Conservation (phyloP, 208 protist species). For the Polymyxa betae region DNA sequence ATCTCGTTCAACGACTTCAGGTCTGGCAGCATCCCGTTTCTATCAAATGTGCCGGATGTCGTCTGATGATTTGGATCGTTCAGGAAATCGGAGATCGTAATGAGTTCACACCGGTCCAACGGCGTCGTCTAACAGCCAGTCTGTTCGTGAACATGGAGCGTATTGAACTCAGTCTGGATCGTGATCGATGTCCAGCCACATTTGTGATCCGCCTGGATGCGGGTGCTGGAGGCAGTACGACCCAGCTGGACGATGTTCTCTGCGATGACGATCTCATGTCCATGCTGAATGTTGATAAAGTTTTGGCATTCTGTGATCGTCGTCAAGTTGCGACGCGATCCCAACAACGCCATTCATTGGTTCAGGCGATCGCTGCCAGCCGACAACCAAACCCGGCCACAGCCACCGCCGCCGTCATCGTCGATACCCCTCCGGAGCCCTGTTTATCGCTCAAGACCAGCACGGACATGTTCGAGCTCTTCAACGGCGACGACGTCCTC, state of each 20-base stretch:
- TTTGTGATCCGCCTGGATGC: slow-evolving; percentile 4
- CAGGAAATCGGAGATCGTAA: background rate
- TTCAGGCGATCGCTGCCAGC: no score
- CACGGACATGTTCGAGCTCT: slow-evolving; percentile 1
- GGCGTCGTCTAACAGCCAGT: background rate
- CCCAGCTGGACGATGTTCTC: background rate
- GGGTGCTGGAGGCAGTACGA: background rate
- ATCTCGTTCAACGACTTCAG: background rate
- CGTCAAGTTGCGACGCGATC: background rate
- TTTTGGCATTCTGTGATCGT: slow-evolving; percentile 28
- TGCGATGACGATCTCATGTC: slow-evolving; percentile 50
- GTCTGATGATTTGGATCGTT: background rate
- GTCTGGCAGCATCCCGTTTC: background rate
- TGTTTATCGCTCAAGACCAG: slow-evolving; percentile 4
- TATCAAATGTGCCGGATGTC: background rate
- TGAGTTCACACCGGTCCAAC: background rate
- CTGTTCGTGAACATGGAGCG: slow-evolving; percentile 53
- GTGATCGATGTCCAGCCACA: background rate
- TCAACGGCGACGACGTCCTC: slow-evolving; percentile 9
- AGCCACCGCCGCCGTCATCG: background rate
- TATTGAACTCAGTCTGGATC: background rate
- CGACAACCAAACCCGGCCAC: background rate
- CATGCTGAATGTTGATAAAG: slow-evolving; percentile 53
- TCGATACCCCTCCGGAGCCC: background rate
- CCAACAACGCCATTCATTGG: background rate